Evolutionary conservation across 1,139 yeast species (phyloP), one percentile per base, ranked within the genome.

Genomic region (Saccharomyces uvarum): DNA sequence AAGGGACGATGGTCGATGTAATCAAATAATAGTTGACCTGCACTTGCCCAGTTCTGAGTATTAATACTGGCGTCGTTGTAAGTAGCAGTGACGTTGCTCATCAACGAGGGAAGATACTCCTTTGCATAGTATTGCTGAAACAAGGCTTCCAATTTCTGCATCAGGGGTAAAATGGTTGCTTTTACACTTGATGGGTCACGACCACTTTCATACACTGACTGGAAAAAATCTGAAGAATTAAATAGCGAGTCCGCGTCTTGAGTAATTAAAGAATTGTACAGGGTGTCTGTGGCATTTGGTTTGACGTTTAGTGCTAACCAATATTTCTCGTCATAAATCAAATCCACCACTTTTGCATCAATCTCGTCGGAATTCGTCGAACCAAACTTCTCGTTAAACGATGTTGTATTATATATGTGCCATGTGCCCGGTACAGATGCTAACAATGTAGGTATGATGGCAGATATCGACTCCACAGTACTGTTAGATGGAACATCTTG

Each of bases 291-390:
- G 3, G 80, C 73, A 55, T 77, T 76, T 31, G 76, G 70, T n/a
- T 60, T 62, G 31, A 81, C 75, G 56, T 78, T 77, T 32, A 80
- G 63, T 0, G 79, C 77, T 41, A 73, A 75, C 86, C 86, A 83
- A 61, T 74, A 80, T 41, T 77, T 65, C 65, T 80, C 78, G 49
- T 73, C 75, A 61, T 77, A 78, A 3, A 83, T 73, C 53, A 70
- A 64, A 11, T 73, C 60, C n/a, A 66, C 44, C n/a, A 77, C 62
- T 56, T 76, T 76, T 14, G 71, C 71, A 8, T 69, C 66, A 2
- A 75, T 61, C 27, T 74, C 68, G 51, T 73, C 73, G 51, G 69
- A 65, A 53, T 52, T 48, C 13, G 71, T 61, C 0, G 63, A 62
- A 3, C 80, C 79, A 51, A 64, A 60, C 14, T 60, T 57, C 14